Conservation (phyloP, 1,284 basidiomycete species). For the Taiwanofungus camphoratus region DNA sequence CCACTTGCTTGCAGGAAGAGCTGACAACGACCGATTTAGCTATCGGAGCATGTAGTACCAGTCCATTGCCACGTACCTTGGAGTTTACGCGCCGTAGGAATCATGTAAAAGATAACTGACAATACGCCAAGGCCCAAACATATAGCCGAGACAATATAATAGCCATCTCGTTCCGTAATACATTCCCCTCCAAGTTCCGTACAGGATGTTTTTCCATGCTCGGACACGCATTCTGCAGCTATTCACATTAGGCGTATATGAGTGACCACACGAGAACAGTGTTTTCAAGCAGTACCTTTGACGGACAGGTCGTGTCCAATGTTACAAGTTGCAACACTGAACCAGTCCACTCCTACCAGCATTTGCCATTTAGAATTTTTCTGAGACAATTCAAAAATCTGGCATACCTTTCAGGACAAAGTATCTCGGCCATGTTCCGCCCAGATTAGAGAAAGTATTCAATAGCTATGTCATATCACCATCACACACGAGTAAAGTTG, state of each 20-base stretch:
- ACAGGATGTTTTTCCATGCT: constrained; percentile 82
- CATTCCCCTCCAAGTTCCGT: constrained; percentile 75
- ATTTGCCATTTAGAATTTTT: background rate
- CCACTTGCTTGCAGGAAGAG: constrained; percentile 57
- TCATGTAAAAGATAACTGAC: constrained; percentile 73
- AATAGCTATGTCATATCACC: constrained; percentile 54
- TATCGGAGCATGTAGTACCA: background rate
- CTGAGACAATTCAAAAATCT: background rate
- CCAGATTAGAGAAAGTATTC: constrained; percentile 95
- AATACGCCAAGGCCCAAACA: constrained; percentile 75
- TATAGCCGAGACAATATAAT: constrained; percentile 79
- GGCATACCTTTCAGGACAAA: constrained; percentile 79
- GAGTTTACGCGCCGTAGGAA: constrained; percentile 79
- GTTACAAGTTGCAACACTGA: constrained; percentile 79
- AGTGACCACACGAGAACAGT: background rate
- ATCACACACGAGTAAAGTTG: constrained; percentile 6
- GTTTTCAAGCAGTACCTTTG: constrained; percentile 45
- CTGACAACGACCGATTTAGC: constrained; percentile 27
- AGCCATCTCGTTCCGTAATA: constrained; percentile 84
- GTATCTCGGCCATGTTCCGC: constrained; percentile 96
- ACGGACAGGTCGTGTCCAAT: constrained; percentile 52
- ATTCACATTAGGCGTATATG: constrained; percentile 12
- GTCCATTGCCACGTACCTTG: constrained; percentile 58
- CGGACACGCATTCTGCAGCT: constrained; percentile 86
- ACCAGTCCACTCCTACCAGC: constrained; percentile 70